Evolutionary conservation across 306 rosid genomes (phyloP), one percentile per base, ranked within the genome.

Genomic region (Hippophae rhamnoides): DNA sequence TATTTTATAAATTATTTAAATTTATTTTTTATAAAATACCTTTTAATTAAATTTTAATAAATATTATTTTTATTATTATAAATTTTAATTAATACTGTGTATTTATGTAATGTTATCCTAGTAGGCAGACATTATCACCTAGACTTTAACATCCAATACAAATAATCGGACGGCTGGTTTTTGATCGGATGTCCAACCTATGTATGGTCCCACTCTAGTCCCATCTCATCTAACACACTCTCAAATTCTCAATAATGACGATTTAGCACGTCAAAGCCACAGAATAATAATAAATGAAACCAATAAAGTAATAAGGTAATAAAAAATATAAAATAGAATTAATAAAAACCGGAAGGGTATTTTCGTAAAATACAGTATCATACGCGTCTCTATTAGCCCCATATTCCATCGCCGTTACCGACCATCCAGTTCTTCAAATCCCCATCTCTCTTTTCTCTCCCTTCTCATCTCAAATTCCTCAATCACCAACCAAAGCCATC

Each of bases 311-410:
- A 18, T 18, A 18, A 18, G 23, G 23, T 18, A 18, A 18, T 18
- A 18, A 18, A 18, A 18, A 18, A 18, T 18, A 18, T 18, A 18
- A 18, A 18, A 18, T 18, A 18, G 23, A 18, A 18, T 18, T 18
- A 57, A 8, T 7, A 9, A 42, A 74, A 81, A 69, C 27, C 18
- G 42, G 5, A 41, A 68, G 85, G 85, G 66, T 10, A 45, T 47
- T 72, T 64, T 41, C 49, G 95, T 84, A 74, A 83, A 55, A 59
- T 73, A 56, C 57, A 76, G 84, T 72, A 61, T 54, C 62, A 73
- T 77, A 82, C 86, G 94, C 94, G 96, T 83, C 87, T 81, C 76
- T 61, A 70, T 75, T 84, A 83, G 86, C 88, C 81, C 88, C 88
- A 82, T 82, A 84, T 81, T 73, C 62, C 54, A 69, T 81, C 69